Conservation (phyloP, 768 basidiomycete species). For the Hortiboletus campestris region DNA sequence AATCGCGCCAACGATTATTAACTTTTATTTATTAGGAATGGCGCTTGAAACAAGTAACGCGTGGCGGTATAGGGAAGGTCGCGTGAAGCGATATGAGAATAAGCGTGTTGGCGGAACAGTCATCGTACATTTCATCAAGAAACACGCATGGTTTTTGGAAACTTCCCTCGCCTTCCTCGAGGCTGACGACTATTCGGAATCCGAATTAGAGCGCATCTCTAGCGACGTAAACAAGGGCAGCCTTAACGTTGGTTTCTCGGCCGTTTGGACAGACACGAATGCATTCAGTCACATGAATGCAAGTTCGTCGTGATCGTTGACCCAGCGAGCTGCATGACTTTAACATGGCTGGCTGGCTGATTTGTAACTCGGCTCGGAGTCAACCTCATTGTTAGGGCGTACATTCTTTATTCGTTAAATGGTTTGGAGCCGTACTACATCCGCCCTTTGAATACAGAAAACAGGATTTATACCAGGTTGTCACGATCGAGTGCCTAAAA, state of each 20-base stretch:
- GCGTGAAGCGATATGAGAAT: constrained; percentile 58
- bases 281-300: constrained; percentile 19
- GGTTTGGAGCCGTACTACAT: constrained; percentile 5
- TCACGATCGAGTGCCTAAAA: neutral
- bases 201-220: constrained; percentile 21
- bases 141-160: constrained; percentile 94
- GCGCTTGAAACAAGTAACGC: constrained; percentile 60
- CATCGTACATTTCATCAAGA: constrained; percentile 97
- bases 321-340: neutral
- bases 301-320: constrained; percentile 2
- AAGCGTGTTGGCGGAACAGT: constrained; percentile 87
- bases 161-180: constrained; percentile 86
- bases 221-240: constrained; percentile 7
- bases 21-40: constrained; percentile 41
- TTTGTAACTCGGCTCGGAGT: neutral
- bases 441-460: neutral
- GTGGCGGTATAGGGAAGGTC: constrained; percentile 74
- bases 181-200: constrained; percentile 66
- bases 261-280: constrained; percentile 30
- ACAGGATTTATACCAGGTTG: constrained; percentile 3
- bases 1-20: neutral
- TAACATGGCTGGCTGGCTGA: neutral
- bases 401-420: constrained; percentile 23
- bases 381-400: neutral
- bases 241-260: constrained; percentile 22